These are phyloP conservation scores for Leersia perrieri DNA, from an alignment of 176 grass and related monocot genomes.

Conservation along the genomic window DNA sequence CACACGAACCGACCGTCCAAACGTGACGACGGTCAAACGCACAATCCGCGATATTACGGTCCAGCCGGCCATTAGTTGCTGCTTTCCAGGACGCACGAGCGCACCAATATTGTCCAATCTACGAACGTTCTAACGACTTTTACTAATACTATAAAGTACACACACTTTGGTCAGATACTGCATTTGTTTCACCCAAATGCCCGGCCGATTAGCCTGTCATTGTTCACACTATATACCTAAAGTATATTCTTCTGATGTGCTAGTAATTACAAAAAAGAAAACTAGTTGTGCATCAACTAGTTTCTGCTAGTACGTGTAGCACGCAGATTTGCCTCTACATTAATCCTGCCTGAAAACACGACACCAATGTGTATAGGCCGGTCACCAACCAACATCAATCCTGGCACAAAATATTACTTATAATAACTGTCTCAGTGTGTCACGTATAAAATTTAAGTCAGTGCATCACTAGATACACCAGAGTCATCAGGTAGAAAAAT, in stretches of 20 bases:
- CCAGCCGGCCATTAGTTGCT: not conserved
- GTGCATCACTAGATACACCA: not conserved
- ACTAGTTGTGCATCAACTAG: no score
- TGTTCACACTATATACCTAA: no score
- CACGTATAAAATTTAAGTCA: not conserved
- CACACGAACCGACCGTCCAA: not conserved
- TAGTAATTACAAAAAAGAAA: no score
- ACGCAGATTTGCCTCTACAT: not conserved
- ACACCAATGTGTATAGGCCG: not conserved
- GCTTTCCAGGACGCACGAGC: slow-evolving; percentile 18
- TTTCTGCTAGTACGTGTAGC: not conserved
- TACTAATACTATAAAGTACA: no score
- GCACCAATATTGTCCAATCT: no score
- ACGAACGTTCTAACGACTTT: no score
- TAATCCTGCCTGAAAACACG: not conserved
- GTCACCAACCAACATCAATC: not conserved
- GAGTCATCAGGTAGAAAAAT: slow-evolving; percentile 12
- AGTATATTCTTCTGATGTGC: no score
- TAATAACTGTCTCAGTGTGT: not conserved
- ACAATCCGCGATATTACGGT: slow-evolving; percentile 1
- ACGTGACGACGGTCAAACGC: not conserved
- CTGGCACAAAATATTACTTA: not conserved
- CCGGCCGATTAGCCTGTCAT: no score
- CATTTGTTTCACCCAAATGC: no score
- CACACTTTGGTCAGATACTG: not conserved